A percentile compares a stretch with the other conserved stretches of the same genome.
These are phyloP conservation scores for Paraphoma sp. DNA, from an alignment of 2,329 filamentous ascomycete species.

Conservation along the genomic window DNA sequence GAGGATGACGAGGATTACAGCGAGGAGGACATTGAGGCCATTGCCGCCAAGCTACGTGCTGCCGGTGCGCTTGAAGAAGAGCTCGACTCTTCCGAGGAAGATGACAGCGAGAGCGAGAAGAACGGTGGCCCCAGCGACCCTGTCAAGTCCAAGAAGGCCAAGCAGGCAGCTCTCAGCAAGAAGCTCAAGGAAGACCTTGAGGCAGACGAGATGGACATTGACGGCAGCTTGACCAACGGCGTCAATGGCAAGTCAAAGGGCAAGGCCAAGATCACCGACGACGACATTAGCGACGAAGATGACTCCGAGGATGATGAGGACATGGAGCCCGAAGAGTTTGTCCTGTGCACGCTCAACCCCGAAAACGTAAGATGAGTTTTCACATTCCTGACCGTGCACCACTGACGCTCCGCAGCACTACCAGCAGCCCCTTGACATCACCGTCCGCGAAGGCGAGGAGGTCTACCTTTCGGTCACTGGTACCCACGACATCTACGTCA, in stretches of 20 bases:
- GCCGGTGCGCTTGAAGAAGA: constrained; percentile 45
- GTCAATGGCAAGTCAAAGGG: constrained; percentile 57
- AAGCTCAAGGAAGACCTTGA: constrained; percentile 74
- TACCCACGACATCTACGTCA: constrained; percentile 89
- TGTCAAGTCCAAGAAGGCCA: constrained; percentile 85
- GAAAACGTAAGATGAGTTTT: constrained; percentile 71
- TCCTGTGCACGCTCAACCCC: constrained; percentile 94
- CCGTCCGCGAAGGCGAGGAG: constrained; percentile 84
- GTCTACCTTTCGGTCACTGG: constrained; percentile 93
- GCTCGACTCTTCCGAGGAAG: constrained; percentile 51
- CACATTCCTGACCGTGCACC: constrained; percentile 30
- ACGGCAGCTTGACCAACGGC: constrained; percentile 60
- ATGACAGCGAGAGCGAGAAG: constrained; percentile 72
- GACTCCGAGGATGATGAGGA: constrained; percentile 52
- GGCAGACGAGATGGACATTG: constrained; percentile 77
- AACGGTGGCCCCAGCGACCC: constrained; percentile 94
- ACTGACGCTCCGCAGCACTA: constrained; percentile 71
- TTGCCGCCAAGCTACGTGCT: constrained; percentile 44
- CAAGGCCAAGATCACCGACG: constrained; percentile 70
- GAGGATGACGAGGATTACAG: constrained; percentile 56
- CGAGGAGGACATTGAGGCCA: constrained; percentile 52
- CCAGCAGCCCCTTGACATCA: constrained; percentile 95
- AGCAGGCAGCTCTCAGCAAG: constrained; percentile 76
- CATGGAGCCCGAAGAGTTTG: constrained; percentile 80
- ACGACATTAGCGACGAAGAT: constrained; percentile 71